Base-by-base conservation (phyloP, 257 asterid species). In the Cruciata laevipes region DNA sequence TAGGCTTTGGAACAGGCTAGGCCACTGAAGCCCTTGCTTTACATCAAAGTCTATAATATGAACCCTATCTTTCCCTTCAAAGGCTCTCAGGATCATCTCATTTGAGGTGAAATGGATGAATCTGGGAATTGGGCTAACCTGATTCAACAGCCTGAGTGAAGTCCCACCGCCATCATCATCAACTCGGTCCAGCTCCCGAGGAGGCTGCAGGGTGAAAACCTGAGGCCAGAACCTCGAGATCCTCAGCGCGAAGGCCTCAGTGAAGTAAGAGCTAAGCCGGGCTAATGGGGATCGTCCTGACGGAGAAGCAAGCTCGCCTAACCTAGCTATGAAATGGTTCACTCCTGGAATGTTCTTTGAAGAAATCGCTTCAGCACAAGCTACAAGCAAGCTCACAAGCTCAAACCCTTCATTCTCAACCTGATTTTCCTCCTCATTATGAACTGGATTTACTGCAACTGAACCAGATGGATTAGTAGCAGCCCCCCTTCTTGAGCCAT, bases 21-120 rank as follows among this genome's bases (percentile, higher is more conserved):
- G 96, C 97, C 97, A 94, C 66, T 94, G 99, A 71, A 94, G 71
- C 3, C 99, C 99, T 77, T 90, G 98, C 79, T 87, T 89, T 13
- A 89, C 76, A 76, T 90, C 99, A 30, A 94, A 89, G 76, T 94
- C 99, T 21, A 94, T 94, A 13, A 94, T 82, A 78, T 94, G 99
- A 37, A 94, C 88, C 63, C 88, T 67, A 51, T 88, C 96, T 61
- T 87, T 90, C 21, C 93, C 98, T 66, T 89, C 91, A 12, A 94
- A 90, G 17, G 85, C 89, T 67, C 90, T 78, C 76, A 94, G 47
- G 62, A 94, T 70, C 68, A 90, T 90, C 88, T 94, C 99, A 56
- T 90, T 94, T 11, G 93, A 76, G 4, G 98, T 90, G 86, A 90
- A 94, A 23, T 94, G 96, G 5, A 94, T 64, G 84, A 94, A 94